phyloP scores from a whole-genome alignment of 768 basidiomycete species.

The Clitopilus hobsonii region DNA sequence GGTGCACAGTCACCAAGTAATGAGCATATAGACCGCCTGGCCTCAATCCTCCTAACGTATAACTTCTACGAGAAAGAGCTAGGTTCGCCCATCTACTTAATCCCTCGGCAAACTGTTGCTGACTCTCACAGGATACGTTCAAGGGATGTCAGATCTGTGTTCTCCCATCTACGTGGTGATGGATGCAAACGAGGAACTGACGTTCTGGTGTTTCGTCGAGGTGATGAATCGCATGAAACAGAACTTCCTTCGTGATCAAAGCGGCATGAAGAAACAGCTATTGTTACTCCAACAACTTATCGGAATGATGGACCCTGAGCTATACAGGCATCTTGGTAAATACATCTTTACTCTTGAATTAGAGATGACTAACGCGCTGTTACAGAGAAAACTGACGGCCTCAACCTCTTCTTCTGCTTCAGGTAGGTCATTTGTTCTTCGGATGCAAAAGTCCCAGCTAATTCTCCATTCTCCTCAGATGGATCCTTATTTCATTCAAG shows the following conservation, averaged over 20 bases:
- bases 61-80: conserved; percentile 86
- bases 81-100: conserved; percentile 43
- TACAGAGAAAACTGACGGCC: conserved; percentile 77
- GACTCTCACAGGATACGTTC: conserved; percentile 73
- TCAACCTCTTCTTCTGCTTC: conserved; percentile 98
- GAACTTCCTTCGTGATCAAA: conserved; percentile 95
- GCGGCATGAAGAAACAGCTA: conserved; percentile 95
- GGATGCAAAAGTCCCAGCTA: background rate
- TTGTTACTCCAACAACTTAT: conserved; percentile 87
- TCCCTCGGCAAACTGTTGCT: conserved; percentile 3
- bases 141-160: conserved; percentile 97
- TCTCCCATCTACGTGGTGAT: conserved; percentile 92
- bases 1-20: conserved; percentile 88
- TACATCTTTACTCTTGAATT: background rate
- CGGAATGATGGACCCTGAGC: conserved; percentile 90
- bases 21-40: conserved; percentile 87
- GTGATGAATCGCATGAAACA: conserved; percentile 96
- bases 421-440: conserved; percentile 54
- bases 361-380: background rate
- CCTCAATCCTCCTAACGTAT: conserved; percentile 83
- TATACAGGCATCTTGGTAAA: conserved; percentile 85
- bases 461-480: conserved; percentile 37
- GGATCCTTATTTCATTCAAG: conserved; percentile 93
- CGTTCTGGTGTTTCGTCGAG: conserved; percentile 95
- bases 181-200: conserved; percentile 82